These are phyloP conservation scores for Penicillium maclennaniae DNA, from an alignment of 495 filamentous ascomycete genomes.

Conservation along the genomic window DNA sequence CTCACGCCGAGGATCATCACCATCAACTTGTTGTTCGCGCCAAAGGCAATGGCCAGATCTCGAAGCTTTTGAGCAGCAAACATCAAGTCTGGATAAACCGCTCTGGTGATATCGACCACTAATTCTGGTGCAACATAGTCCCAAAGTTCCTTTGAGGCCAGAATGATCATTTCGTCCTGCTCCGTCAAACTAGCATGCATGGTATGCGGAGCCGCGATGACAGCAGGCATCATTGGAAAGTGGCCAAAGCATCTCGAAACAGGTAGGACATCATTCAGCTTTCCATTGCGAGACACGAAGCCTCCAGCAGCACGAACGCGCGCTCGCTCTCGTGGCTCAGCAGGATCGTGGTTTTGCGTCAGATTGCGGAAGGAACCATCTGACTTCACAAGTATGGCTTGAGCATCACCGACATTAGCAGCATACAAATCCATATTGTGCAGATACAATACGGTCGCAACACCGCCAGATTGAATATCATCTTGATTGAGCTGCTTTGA, in stretches of 20 bases:
- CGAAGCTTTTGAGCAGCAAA: slow-evolving; percentile 92
- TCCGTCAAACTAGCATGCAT: slow-evolving; percentile 75
- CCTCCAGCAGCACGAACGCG: slow-evolving; percentile 93
- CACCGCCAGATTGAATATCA: slow-evolving; percentile 82
- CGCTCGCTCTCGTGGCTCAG: slow-evolving; percentile 73
- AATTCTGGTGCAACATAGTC: slow-evolving; percentile 84
- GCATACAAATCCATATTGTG: slow-evolving; percentile 87
- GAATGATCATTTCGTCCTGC: slow-evolving; percentile 87
- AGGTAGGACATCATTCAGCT: slow-evolving; percentile 83
- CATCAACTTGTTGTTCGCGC: slow-evolving; percentile 91
- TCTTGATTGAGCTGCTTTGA: slow-evolving; percentile 75
- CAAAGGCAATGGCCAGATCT: slow-evolving; percentile 93
- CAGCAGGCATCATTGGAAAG: slow-evolving; percentile 83
- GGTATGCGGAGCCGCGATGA: slow-evolving; percentile 87
- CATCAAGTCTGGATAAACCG: slow-evolving; percentile 85
- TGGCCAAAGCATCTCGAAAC: slow-evolving; percentile 95
- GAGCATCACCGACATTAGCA: slow-evolving; percentile 91
- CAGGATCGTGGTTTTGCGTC: slow-evolving; percentile 89
- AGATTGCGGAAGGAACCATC: slow-evolving; percentile 76
- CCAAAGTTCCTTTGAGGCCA: slow-evolving; percentile 92
- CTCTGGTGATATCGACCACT: slow-evolving; percentile 85
- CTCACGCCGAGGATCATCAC: slow-evolving; percentile 94
- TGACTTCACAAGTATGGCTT: slow-evolving; percentile 87
- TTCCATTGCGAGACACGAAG: slow-evolving; percentile 90
- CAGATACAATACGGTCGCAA: slow-evolving; percentile 88